These are phyloP conservation scores for Cyberlindnera sargentensis DNA, from an alignment of 805 yeast genomes.

Conservation along the genomic window DNA sequence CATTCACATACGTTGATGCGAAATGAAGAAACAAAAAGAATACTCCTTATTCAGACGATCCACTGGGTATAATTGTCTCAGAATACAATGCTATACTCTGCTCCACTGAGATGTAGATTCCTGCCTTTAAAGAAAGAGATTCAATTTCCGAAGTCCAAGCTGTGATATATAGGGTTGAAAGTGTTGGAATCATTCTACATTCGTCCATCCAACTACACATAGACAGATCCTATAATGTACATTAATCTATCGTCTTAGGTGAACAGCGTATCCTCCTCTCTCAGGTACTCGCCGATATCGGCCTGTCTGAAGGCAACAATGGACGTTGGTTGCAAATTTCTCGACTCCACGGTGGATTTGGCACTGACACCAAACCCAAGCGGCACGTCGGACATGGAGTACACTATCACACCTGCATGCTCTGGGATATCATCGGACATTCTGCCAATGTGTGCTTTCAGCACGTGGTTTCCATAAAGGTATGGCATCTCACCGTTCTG, in stretches of 20 bases:
- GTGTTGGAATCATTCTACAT: too few species aligned
- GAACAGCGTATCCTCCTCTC: constrained; percentile 95
- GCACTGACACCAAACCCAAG: constrained; percentile 95
- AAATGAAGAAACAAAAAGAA: too few species aligned
- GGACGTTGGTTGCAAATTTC: constrained; percentile 85
- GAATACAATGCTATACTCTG: too few species aligned
- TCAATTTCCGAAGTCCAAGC: too few species aligned
- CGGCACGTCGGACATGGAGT: constrained; percentile 87
- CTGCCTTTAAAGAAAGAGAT: too few species aligned
- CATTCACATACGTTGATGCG: too few species aligned
- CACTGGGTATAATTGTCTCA: too few species aligned
- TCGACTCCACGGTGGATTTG: constrained; percentile 81
- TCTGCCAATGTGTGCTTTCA: constrained; percentile 94
- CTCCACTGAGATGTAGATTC: too few species aligned
- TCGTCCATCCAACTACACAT: too few species aligned
- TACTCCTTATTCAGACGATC: too few species aligned
- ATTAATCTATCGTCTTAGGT: constrained; percentile 36
- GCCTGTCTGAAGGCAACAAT: constrained; percentile 96
- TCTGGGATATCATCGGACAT: constrained; percentile 98
- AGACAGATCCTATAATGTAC: background rate
- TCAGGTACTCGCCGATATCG: constrained; percentile 94
- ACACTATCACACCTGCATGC: constrained; percentile 91
- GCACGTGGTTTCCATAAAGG: constrained; percentile 90
- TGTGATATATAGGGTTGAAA: too few species aligned
- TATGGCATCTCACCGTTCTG: constrained; percentile 98